phyloP scores from a whole-genome alignment of 768 basidiomycete species.

The Lactifluus volemus region DNA sequence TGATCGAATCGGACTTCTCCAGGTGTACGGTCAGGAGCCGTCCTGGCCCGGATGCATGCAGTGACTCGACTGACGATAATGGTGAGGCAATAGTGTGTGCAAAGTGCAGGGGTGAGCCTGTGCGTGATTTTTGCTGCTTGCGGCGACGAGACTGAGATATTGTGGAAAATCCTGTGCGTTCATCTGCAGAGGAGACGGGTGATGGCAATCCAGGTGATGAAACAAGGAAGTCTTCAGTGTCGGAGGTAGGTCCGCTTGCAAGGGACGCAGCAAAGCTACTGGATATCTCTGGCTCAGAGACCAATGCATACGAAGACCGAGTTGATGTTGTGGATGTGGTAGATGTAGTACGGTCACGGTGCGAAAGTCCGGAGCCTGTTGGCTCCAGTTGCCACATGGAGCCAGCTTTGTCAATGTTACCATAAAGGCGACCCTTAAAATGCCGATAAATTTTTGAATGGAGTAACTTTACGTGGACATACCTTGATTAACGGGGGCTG shows the following conservation, averaged over 20 bases:
- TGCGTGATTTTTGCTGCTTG: constrained; percentile 36
- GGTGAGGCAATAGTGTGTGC: constrained; percentile 58
- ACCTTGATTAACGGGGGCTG: constrained; percentile 70
- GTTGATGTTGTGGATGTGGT: constrained; percentile 68
- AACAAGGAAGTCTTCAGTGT: constrained; percentile 51
- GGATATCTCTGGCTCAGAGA: constrained; percentile 80
- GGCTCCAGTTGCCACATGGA: constrained; percentile 80
- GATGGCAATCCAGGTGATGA: constrained; percentile 56
- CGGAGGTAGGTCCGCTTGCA: constrained; percentile 64
- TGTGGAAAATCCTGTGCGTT: constrained; percentile 20
- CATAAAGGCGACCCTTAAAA: constrained; percentile 62
- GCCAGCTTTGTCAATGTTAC: constrained; percentile 51
- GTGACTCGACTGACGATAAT: constrained; percentile 68
- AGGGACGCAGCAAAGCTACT: constrained; percentile 79
- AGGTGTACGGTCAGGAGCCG: constrained; percentile 69
- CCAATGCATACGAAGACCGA: constrained; percentile 71
- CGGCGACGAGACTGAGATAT: constrained; percentile 9
- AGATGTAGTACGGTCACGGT: constrained; percentile 66
- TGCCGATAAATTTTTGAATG: neutral
- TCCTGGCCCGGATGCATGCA: constrained; percentile 48
- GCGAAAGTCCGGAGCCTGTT: constrained; percentile 42
- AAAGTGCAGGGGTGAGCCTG: constrained; percentile 43
- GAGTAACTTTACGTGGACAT: constrained; percentile 17
- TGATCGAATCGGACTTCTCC: constrained; percentile 70
- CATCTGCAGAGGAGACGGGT: constrained; percentile 49